These are phyloP conservation scores for Paraconiothyrium sp. DNA, from an alignment of 2,329 filamentous ascomycete genomes.

Conservation along the genomic window DNA sequence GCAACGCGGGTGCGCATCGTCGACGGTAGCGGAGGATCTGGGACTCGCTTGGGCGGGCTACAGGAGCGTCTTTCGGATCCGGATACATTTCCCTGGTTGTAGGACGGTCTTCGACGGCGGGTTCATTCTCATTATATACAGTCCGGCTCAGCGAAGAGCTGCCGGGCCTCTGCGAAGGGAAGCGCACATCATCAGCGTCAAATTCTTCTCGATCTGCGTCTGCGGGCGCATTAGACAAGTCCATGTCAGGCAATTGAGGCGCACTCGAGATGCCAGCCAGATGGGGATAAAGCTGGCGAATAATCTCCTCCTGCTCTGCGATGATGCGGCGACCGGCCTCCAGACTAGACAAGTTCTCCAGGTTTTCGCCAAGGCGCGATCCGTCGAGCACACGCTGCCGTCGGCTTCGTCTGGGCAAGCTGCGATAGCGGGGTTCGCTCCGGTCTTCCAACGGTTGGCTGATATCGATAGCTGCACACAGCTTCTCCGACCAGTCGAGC, in stretches of 20 bases:
- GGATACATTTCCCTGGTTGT: constrained; percentile 27
- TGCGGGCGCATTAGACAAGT: constrained; percentile 20
- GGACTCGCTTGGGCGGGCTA: constrained; percentile 41
- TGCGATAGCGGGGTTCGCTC: constrained; percentile 56
- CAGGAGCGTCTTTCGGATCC: constrained; percentile 46
- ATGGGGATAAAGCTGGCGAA: constrained; percentile 58
- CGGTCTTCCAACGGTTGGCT: constrained; percentile 76
- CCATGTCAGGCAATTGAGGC: constrained; percentile 22
- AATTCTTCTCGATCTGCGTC: constrained; percentile 50
- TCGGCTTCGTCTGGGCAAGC: constrained; percentile 55
- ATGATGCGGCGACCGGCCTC: constrained; percentile 52
- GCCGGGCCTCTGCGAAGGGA: constrained; percentile 35
- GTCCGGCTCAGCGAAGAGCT: constrained; percentile 24
- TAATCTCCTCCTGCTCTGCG: constrained; percentile 59
- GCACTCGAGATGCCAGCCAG: constrained; percentile 39
- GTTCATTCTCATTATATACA: constrained; percentile 33
- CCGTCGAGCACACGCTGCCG: constrained; percentile 50
- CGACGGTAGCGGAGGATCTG: constrained; percentile 57
- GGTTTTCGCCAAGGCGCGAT: constrained; percentile 38
- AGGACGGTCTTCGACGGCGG: constrained; percentile 28
- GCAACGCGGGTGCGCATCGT: constrained; percentile 58
- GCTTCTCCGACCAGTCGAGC: constrained; percentile 72
- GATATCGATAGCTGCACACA: constrained; percentile 77
- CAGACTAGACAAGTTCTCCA: constrained; percentile 42
- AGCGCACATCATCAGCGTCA: constrained; percentile 50